These are phyloP conservation scores for Entomortierella beljakovae DNA, from an alignment of 192 early-diverging fungal genomes.

Conservation along the genomic window DNA sequence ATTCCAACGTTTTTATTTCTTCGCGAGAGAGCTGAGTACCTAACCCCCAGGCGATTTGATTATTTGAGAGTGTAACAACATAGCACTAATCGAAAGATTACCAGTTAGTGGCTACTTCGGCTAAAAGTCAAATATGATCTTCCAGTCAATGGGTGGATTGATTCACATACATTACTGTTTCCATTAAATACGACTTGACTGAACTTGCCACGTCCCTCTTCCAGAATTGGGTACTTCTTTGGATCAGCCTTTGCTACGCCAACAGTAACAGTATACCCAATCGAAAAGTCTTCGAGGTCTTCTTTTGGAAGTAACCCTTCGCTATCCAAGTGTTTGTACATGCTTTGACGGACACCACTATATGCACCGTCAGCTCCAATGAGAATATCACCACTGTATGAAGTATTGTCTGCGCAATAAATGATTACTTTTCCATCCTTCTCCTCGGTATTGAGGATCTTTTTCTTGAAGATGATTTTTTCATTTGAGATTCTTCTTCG, in stretches of 20 bases:
- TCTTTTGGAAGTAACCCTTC: not conserved
- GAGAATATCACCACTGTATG: not conserved
- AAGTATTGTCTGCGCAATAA: conserved; percentile 2
- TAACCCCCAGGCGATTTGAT: not conserved
- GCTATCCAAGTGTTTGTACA: not conserved
- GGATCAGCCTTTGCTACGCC: not conserved
- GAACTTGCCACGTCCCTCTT: not conserved
- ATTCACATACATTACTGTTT: not conserved
- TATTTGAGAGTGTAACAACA: not conserved
- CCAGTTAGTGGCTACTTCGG: too few relatives aligned
- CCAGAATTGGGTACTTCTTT: conserved; percentile 4
- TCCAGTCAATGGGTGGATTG: too few relatives aligned
- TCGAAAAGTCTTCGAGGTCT: not conserved
- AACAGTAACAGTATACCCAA: not conserved
- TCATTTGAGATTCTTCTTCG: not conserved
- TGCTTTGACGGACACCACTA: not conserved
- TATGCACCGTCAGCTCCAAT: conserved; percentile 18
- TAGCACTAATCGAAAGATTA: not conserved
- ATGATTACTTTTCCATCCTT: not conserved
- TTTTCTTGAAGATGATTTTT: conserved; percentile 11
- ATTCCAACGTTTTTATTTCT: not conserved
- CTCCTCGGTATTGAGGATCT: not conserved
- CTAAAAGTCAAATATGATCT: not conserved
- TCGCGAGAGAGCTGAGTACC: not conserved
- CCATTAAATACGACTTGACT: not conserved